Percentiles rank a stretch among this genome's conserved stretches.
phyloP scores from a whole-genome alignment of 805 yeast species.

The Kodamaea kakaduensis region DNA sequence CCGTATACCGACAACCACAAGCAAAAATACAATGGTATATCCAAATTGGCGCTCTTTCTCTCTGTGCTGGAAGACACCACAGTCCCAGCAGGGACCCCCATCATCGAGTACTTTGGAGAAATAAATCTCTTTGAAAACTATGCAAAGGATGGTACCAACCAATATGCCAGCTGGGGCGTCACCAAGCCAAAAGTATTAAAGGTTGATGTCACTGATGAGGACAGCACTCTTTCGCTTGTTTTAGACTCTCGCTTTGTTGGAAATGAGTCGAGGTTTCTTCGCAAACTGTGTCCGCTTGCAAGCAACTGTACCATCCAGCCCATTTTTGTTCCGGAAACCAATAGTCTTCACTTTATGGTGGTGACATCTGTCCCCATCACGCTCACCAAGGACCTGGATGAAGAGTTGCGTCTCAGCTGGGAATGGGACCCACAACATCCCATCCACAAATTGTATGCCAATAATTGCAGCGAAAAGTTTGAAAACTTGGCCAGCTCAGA shows the following conservation, averaged over 20 bases:
- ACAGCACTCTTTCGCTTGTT: conserved; percentile 53
- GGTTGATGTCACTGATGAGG: conserved; percentile 12
- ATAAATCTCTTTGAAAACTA: conserved; percentile 64
- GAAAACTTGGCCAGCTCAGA: conserved; percentile 53
- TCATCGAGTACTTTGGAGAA: conserved; percentile 71
- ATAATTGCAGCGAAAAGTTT: conserved; percentile 30
- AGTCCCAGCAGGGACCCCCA: conserved; percentile 45
- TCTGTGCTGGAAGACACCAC: conserved; percentile 14
- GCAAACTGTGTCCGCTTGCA: conserved; percentile 59
- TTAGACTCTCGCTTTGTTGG: conserved; percentile 82
- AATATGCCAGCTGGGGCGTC: conserved; percentile 71
- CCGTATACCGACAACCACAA: conserved; percentile 55
- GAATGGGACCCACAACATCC: conserved; percentile 85
- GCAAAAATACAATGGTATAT: conserved; percentile 62
- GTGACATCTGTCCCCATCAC: conserved; percentile 52
- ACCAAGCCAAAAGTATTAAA: conserved; percentile 43
- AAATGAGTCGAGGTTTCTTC: conserved; percentile 65
- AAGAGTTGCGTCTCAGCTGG: conserved; percentile 80
- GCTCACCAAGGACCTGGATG: conserved; percentile 39
- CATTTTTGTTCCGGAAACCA: conserved; percentile 37
- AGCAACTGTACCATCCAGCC: conserved; percentile 70
- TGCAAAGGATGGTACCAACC: conserved; percentile 63
- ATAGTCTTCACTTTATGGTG: conserved; percentile 48
- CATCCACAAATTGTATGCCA: conserved; percentile 48
- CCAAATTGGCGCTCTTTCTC: conserved; percentile 60